These are phyloP conservation scores for Megacollybia marginata DNA, from an alignment of 768 basidiomycete species.

Conservation along the genomic window DNA sequence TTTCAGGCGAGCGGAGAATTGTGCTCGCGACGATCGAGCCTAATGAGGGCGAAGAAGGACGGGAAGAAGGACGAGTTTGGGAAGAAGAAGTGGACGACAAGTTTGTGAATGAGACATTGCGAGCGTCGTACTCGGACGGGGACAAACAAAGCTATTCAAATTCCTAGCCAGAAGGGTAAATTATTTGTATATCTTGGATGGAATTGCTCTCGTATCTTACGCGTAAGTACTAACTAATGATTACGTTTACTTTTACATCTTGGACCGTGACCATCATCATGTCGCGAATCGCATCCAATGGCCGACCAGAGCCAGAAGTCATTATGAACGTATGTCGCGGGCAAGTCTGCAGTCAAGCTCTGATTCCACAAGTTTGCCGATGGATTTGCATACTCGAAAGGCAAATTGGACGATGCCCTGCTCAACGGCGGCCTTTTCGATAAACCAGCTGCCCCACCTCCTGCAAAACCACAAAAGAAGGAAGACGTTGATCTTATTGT, in stretches of 20 bases:
- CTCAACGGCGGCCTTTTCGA: slow-evolving; percentile 50
- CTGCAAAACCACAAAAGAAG: slow-evolving; percentile 33
- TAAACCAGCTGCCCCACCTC: slow-evolving; percentile 35
- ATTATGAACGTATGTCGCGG: slow-evolving; percentile 50
- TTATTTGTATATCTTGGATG: no score
- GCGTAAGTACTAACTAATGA: no score
- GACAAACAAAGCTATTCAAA: no score
- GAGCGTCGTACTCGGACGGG: no score
- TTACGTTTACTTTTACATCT: no score
- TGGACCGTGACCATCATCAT: slow-evolving; percentile 8
- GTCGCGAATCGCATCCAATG: slow-evolving; percentile 33
- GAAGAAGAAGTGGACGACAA: not conserved
- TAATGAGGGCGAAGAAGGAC: not conserved
- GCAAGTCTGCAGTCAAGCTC: not conserved
- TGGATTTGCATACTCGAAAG: slow-evolving; percentile 61
- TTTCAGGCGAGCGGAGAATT: not conserved
- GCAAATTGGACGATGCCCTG: slow-evolving; percentile 59
- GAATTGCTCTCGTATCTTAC: no score
- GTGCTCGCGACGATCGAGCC: not conserved
- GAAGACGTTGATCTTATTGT: slow-evolving; percentile 66
- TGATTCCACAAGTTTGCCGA: slow-evolving; percentile 43
- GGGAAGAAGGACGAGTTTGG: not conserved
- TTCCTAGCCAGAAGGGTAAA: no score
- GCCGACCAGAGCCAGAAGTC: slow-evolving; percentile 56
- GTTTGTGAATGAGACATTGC: not conserved